Conservation (phyloP, 441 rosid species). For the Adansonia rubrostipa region DNA sequence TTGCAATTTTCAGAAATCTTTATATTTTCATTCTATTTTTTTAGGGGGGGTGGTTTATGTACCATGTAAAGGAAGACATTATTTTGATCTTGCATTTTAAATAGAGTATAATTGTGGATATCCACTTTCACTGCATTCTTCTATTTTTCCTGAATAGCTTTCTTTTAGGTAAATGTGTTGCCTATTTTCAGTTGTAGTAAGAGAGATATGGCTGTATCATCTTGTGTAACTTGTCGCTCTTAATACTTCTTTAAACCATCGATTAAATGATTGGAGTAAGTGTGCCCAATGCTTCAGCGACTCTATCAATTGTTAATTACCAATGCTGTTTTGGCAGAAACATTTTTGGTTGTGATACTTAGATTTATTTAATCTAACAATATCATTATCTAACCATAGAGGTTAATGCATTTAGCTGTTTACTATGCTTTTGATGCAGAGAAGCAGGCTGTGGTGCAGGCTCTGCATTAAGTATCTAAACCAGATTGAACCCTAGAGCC, state of each 20-base stretch:
- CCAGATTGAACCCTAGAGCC: constrained; percentile 58
- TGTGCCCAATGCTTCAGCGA: constrained; percentile 11
- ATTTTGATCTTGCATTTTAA: neutral
- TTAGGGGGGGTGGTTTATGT: neutral
- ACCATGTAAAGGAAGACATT: neutral
- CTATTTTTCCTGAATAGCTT: constrained; percentile 1
- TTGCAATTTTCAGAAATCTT: neutral
- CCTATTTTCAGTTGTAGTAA: neutral
- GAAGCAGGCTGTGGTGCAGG: constrained; percentile 58
- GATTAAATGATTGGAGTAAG: constrained; percentile 13
- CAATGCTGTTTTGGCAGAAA: constrained; percentile 26
- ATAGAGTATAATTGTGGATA: neutral
- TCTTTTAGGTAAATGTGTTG: constrained; percentile 7
- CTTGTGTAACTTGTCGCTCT: neutral
- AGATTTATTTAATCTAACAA: constrained; percentile 24
- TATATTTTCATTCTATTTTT: neutral
- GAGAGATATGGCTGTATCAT: neutral
- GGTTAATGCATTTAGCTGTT: constrained; percentile 54
- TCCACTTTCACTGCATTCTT: neutral
- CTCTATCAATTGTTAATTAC: constrained; percentile 16
- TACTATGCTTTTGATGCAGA: constrained; percentile 70
- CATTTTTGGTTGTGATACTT: constrained; percentile 28
- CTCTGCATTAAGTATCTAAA: constrained; percentile 64
- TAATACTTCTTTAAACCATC: neutral
- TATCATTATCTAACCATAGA: constrained; percentile 29